A percentile compares a stretch with the other conserved stretches of the same genome.
These are phyloP conservation scores for Cichorium intybus DNA, from an alignment of 140 eudicot species.

Conservation along the genomic window DNA sequence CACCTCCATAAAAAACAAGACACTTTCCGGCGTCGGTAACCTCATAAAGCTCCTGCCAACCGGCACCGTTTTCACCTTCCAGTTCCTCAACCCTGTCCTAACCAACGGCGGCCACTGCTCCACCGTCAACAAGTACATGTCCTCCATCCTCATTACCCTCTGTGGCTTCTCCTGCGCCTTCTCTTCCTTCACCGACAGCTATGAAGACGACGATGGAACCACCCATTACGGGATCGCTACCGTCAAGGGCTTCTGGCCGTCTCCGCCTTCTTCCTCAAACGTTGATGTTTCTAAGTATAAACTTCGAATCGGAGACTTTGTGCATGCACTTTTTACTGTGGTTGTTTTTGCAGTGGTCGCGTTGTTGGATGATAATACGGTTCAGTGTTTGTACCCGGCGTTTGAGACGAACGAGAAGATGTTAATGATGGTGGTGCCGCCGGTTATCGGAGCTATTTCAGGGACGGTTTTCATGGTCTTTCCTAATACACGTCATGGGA, in stretches of 20 bases:
- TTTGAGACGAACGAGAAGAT: conserved; percentile 47
- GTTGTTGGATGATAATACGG: conserved; percentile 58
- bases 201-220: conserved; percentile 44
- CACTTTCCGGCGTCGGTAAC: conserved; percentile 57
- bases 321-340: conserved; percentile 51
- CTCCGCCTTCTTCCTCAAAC: neutral
- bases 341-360: conserved; percentile 61
- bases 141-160: conserved; percentile 35
- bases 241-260: conserved; percentile 51
- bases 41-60: conserved; percentile 84
- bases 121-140: conserved; percentile 44
- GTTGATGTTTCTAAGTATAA: conserved; percentile 41
- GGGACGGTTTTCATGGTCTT: conserved; percentile 54
- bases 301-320: conserved; percentile 63
- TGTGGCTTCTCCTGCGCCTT: conserved; percentile 62
- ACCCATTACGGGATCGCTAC: conserved; percentile 61
- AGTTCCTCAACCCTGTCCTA: conserved; percentile 67
- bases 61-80: conserved; percentile 73
- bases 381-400: conserved; percentile 60
- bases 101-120: conserved; percentile 74
- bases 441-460: conserved; percentile 58
- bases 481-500: conserved; percentile 71
- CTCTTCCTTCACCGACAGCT: conserved; percentile 80
- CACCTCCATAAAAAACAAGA: conserved; percentile 30
- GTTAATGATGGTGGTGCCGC: conserved; percentile 66